Conservation (phyloP, 2,329 filamentous ascomycete species). For the Didymella exigua region DNA sequence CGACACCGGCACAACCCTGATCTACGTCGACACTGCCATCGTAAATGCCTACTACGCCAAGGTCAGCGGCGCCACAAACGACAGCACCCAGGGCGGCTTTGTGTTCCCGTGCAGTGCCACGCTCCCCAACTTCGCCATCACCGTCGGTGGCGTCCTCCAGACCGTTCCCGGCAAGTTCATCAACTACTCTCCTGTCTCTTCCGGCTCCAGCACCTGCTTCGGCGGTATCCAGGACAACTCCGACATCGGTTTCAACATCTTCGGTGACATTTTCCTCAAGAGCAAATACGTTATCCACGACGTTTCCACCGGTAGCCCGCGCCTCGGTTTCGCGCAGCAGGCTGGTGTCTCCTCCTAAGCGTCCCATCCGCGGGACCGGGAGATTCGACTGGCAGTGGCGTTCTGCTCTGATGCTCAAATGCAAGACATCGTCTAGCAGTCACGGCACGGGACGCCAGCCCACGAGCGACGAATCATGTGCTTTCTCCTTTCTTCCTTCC, state of each 20-base stretch:
- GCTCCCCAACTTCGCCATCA: conserved; percentile 61
- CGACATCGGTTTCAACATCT: conserved; percentile 68
- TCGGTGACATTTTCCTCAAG: conserved; percentile 83
- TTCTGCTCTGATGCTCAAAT: background rate
- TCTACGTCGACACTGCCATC: conserved; percentile 62
- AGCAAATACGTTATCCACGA: conserved; percentile 71
- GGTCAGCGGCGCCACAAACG: conserved; percentile 59
- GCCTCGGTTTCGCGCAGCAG: conserved; percentile 54
- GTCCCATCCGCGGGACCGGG: too few species aligned
- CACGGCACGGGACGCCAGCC: conserved; percentile 6
- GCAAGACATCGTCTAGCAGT: background rate
- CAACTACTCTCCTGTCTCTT: conserved; percentile 57
- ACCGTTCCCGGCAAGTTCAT: conserved; percentile 60
- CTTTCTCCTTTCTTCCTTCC: too few species aligned
- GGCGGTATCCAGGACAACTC: conserved; percentile 73
- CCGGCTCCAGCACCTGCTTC: conserved; percentile 63
- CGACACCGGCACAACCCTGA: conserved; percentile 73
- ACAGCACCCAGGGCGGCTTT: conserved; percentile 59
- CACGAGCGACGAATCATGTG: too few species aligned
- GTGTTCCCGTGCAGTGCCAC: conserved; percentile 58
- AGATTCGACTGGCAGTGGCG: background rate
- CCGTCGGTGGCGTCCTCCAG: conserved; percentile 57
- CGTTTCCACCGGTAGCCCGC: conserved; percentile 38
- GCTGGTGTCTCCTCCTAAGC: conserved; percentile 26
- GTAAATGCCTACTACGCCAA: conserved; percentile 65